Evolutionary conservation across 176 grass and related monocot genomes (phyloP).

Genomic region (Oryza meridionalis): DNA sequence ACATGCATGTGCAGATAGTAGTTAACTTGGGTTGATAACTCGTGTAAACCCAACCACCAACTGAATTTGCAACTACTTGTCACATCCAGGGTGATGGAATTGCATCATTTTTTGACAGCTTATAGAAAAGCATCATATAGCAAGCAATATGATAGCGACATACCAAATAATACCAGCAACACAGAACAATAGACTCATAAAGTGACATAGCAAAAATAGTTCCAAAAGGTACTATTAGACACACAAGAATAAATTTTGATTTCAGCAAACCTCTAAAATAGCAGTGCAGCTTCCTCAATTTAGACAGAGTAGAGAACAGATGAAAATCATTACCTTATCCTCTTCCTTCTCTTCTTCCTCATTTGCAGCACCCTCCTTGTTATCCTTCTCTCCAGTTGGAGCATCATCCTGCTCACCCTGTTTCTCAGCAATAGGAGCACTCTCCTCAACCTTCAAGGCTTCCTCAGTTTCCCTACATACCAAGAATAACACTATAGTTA

Average conservation of each 20-base stretch:
- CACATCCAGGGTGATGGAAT: not conserved
- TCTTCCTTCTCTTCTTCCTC: constrained; percentile 84
- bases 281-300: not conserved
- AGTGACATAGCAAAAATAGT: not conserved
- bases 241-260: not conserved
- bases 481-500: constrained; percentile 23
- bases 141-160: not conserved
- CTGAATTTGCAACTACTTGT: not conserved
- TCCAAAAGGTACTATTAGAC: not conserved
- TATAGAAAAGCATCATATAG: not conserved
- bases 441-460: constrained; percentile 57
- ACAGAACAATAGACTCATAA: not conserved
- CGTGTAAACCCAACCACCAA: constrained; percentile 1
- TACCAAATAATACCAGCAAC: not conserved
- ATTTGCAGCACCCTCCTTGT: constrained; percentile 52
- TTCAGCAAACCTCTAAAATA: constrained; percentile 4
- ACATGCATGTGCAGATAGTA: not conserved
- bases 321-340: constrained; percentile 61
- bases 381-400: constrained; percentile 48
- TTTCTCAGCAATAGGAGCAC: constrained; percentile 49
- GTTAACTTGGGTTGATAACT: not conserved
- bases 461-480: constrained; percentile 63
- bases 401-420: constrained; percentile 46
- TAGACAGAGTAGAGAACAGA: not conserved
- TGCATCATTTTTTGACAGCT: not conserved